Evolutionary conservation across 345 rosid genomes (phyloP).

Genomic region (Trapa bicornis): DNA sequence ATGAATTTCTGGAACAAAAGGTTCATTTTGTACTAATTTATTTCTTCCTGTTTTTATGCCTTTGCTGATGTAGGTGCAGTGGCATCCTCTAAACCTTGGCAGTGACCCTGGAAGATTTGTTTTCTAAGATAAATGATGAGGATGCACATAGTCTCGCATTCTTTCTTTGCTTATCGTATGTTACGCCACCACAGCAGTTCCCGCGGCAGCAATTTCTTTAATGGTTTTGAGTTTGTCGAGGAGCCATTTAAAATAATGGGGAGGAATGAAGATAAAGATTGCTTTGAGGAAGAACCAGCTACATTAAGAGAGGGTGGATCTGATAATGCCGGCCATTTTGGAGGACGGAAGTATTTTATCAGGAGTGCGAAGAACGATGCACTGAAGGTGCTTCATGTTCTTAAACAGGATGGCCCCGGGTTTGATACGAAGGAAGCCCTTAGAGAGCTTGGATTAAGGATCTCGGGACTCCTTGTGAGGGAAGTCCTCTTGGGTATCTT

Average conservation of each 20-base stretch:
- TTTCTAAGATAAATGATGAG: not conserved
- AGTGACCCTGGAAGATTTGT: not conserved
- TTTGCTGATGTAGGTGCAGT: no score
- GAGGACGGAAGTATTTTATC: conserved; percentile 20
- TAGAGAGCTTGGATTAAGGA: conserved; percentile 41
- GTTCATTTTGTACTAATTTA: no score
- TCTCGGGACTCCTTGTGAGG: conserved; percentile 68
- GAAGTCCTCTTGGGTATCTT: conserved; percentile 65
- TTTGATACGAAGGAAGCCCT: conserved; percentile 36
- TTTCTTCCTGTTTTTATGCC: no score
- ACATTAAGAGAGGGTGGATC: conserved; percentile 13
- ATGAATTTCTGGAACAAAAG: no score
- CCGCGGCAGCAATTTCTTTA: not conserved
- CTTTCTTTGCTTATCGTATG: not conserved
- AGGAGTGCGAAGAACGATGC: conserved; percentile 35
- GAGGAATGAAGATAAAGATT: conserved; percentile 21
- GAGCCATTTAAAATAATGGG: conserved; percentile 44
- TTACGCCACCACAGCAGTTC: not conserved
- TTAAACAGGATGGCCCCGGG: conserved; percentile 53
- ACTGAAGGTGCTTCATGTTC: conserved; percentile 38
- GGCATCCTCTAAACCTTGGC: not conserved
- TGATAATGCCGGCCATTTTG: conserved; percentile 7
- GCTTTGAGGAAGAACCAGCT: conserved; percentile 18
- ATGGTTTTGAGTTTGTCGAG: conserved; percentile 36
- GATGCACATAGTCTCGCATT: not conserved